Evolutionary conservation across 331 rosid species (phyloP).

Genomic region (Stylosanthes scabra): DNA sequence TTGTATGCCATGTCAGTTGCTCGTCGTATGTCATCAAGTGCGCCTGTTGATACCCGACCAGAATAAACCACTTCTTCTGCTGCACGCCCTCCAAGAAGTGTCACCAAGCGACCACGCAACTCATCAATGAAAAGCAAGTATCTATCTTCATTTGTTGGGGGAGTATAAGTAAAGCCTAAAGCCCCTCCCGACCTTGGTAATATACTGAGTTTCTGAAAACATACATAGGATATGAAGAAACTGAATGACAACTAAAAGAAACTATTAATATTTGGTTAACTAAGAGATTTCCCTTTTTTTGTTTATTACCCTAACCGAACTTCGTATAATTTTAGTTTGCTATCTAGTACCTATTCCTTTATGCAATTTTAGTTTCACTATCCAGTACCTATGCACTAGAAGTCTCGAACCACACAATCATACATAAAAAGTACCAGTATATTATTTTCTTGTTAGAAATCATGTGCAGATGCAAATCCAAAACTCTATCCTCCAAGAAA

Average conservation of each 20-base stretch:
- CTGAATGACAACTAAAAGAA: conserved; percentile 6
- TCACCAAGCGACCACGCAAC: conserved; percentile 93
- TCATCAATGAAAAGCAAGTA: conserved; percentile 98
- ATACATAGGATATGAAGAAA: conserved; percentile 31
- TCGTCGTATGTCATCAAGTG: conserved; percentile 96
- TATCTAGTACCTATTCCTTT: conserved; percentile 1
- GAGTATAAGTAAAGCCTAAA: conserved; percentile 92
- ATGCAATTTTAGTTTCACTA: background rate
- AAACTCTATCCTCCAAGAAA: background rate
- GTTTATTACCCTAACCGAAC: background rate
- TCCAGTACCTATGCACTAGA: background rate
- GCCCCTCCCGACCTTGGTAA: conserved; percentile 98
- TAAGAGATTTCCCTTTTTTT: background rate
- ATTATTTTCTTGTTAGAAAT: background rate
- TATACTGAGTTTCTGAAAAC: conserved; percentile 92
- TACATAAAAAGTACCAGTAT: background rate
- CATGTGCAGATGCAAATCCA: background rate
- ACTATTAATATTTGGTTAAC: conserved; percentile 6
- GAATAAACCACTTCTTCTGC: conserved; percentile 96
- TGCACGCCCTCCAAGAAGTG: conserved; percentile 99
- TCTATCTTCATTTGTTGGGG: conserved; percentile 94
- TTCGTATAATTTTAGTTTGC: background rate
- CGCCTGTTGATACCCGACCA: conserved; percentile 98
- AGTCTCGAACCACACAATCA: background rate
- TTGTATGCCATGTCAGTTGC: conserved; percentile 99